These are phyloP conservation scores for Chrysanthemum makinoi DNA, from an alignment of 129 eudicot genomes.

Conservation along the genomic window DNA sequence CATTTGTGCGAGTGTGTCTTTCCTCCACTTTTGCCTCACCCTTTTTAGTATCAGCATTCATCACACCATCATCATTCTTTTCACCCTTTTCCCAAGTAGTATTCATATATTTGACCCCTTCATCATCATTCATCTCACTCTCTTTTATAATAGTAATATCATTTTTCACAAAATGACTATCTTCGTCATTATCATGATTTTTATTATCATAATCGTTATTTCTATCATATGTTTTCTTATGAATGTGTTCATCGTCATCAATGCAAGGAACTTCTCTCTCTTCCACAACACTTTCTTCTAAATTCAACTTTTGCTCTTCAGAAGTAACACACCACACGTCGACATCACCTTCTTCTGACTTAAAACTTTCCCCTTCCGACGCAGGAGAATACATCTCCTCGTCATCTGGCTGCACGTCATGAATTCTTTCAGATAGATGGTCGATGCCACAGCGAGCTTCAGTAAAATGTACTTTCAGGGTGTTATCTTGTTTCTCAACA, in stretches of 20 bases:
- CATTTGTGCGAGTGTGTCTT: conserved; percentile 11
- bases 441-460: conserved; percentile 48
- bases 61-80: neutral
- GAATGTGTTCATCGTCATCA: neutral
- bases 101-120: neutral
- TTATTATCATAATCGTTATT: neutral
- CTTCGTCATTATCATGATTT: neutral
- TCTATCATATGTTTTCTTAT: neutral
- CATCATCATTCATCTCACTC: neutral
- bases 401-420: conserved; percentile 56
- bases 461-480: conserved; percentile 38
- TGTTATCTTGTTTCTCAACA: conserved; percentile 38
- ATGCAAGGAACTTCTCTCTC: conserved; percentile 13
- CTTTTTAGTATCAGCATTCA: conserved; percentile 2
- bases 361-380: conserved; percentile 19
- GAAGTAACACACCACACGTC: conserved; percentile 1
- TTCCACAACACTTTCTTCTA: conserved; percentile 17
- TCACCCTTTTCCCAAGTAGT: neutral
- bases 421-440: conserved; percentile 50
- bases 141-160: neutral
- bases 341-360: conserved; percentile 3
- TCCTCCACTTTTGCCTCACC: neutral
- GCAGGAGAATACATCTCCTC: conserved; percentile 40
- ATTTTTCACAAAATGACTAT: neutral
- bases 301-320: neutral